Evolutionary conservation across 331 rosid species (phyloP).

Genomic region (Malus hybrid): DNA sequence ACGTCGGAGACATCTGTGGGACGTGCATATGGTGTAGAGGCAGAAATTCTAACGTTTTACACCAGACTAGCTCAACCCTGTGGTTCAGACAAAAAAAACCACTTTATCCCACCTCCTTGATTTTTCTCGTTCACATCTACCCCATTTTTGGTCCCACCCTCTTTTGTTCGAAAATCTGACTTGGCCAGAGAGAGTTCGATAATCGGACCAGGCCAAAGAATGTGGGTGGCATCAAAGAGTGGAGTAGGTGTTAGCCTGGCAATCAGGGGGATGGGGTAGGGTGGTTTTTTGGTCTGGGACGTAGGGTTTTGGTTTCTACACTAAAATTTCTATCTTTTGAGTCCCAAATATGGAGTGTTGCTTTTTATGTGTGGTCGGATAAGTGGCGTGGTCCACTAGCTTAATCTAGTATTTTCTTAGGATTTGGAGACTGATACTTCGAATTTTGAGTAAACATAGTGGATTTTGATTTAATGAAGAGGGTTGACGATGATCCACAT

Average conservation of each 20-base stretch:
- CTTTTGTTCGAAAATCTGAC: background rate
- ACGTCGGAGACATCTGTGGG: background rate
- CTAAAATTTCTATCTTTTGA: background rate
- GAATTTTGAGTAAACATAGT: background rate
- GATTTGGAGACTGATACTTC: background rate
- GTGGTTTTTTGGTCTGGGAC: background rate
- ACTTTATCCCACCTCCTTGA: background rate
- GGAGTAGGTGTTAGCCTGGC: background rate
- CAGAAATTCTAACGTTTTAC: background rate
- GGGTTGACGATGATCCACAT: background rate
- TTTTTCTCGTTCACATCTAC: background rate
- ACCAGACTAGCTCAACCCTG: background rate
- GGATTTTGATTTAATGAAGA: background rate
- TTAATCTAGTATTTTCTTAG: background rate
- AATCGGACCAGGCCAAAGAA: too few relatives aligned
- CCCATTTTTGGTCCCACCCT: background rate
- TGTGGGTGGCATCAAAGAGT: background rate
- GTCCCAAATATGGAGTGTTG: background rate
- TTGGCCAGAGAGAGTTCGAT: background rate
- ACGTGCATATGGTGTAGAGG: background rate
- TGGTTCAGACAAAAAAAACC: background rate
- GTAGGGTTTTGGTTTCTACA: background rate
- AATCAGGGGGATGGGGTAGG: background rate
- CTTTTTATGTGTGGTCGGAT: background rate
- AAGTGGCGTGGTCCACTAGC: background rate